A percentile compares a stretch with the other conserved stretches of the same genome.
These are phyloP conservation scores for Globisporangium solare DNA, from an alignment of 352 stramenopile genomes.

Conservation along the genomic window DNA sequence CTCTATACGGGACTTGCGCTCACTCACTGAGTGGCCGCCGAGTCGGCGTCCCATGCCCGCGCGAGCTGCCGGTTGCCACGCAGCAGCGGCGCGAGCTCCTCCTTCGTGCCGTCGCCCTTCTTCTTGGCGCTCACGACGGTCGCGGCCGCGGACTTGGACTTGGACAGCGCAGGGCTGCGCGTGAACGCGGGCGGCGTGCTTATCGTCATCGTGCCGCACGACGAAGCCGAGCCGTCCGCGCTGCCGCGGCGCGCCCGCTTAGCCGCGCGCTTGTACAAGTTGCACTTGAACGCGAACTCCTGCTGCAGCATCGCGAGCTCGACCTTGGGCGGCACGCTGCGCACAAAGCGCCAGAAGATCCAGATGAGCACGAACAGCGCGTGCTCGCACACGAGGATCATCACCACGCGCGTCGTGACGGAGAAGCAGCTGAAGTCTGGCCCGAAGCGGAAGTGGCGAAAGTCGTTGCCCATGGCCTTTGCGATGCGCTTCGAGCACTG, in stretches of 20 bases:
- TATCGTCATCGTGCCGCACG: not conserved
- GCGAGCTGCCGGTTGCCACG: constrained; percentile 40
- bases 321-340: constrained; percentile 51
- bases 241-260: constrained; percentile 10
- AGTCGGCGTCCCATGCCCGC: constrained; percentile 36
- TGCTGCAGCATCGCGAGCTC: constrained; percentile 63
- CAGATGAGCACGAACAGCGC: constrained; percentile 51
- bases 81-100: constrained; percentile 60
- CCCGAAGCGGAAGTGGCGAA: constrained; percentile 61
- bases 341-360: constrained; percentile 63
- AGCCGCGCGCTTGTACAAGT: constrained; percentile 46
- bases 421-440: constrained; percentile 75
- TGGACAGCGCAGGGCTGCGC: constrained; percentile 5
- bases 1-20: not conserved
- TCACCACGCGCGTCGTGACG: constrained; percentile 68
- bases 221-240: not conserved
- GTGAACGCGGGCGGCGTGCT: constrained; percentile 4
- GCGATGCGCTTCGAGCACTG: constrained; percentile 49
- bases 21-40: not conserved
- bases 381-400: constrained; percentile 78
- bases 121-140: constrained; percentile 17
- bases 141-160: constrained; percentile 23
- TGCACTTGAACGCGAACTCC: constrained; percentile 72
- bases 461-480: constrained; percentile 49
- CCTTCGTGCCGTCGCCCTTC: constrained; percentile 24